These are phyloP conservation scores for Mucor mucedo DNA, from an alignment of 371 early-diverging fungal genomes.

Conservation along the genomic window DNA sequence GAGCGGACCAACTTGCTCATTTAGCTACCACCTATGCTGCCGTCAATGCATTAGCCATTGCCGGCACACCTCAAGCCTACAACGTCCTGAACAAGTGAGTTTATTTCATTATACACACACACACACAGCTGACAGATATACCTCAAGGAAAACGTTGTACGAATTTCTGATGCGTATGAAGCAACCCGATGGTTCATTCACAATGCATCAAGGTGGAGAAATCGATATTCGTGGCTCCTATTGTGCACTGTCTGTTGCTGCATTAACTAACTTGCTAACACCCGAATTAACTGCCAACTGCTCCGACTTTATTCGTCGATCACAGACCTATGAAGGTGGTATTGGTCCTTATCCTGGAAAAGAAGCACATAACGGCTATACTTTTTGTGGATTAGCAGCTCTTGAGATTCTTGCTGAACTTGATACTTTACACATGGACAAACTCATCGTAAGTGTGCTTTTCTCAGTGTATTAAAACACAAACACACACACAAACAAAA, in stretches of 20 bases:
- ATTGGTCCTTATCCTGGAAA: constrained; percentile 85
- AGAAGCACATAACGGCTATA: constrained; percentile 98
- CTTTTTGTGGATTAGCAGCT: constrained; percentile 93
- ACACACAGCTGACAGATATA: not conserved
- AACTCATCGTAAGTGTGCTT: constrained; percentile 48
- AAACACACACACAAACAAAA: too few relatives aligned
- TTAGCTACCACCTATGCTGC: constrained; percentile 89
- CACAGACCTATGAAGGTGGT: constrained; percentile 97
- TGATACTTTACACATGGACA: constrained; percentile 62
- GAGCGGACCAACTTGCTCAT: constrained; percentile 80
- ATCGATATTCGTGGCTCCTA: constrained; percentile 93
- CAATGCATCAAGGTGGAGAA: constrained; percentile 92
- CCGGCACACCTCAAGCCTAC: constrained; percentile 77
- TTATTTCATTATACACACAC: not conserved
- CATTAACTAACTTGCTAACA: constrained; percentile 79
- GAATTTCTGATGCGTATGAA: constrained; percentile 84
- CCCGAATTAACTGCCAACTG: constrained; percentile 75
- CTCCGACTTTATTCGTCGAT: constrained; percentile 71
- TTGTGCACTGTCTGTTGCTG: constrained; percentile 86
- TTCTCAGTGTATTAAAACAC: not conserved
- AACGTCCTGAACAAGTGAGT: constrained; percentile 64
- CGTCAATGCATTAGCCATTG: constrained; percentile 72
- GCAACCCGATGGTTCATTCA: constrained; percentile 89
- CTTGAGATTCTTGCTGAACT: constrained; percentile 76
- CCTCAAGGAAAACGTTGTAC: constrained; percentile 62